A percentile compares a stretch with the other conserved stretches of the same genome.
phyloP scores from a whole-genome alignment of 1,284 basidiomycete genomes.

The Ustilago tritici region DNA sequence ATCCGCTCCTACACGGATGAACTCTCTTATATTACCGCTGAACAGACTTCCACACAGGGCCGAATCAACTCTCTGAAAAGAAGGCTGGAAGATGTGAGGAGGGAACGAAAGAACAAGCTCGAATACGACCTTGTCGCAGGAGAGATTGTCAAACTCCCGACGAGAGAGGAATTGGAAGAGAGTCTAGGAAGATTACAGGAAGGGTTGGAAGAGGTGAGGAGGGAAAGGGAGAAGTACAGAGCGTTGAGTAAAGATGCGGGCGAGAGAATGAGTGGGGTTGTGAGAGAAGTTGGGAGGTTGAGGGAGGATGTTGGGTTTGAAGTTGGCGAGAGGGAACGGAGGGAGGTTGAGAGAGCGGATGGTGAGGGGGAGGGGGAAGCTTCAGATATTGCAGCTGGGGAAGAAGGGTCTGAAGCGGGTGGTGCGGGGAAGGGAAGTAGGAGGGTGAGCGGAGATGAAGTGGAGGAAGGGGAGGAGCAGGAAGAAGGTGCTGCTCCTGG shows the following conservation, averaged over 20 bases:
- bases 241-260: constrained; percentile 24
- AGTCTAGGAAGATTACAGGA: constrained; percentile 27
- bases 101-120: constrained; percentile 58
- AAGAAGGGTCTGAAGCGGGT: constrained; percentile 17
- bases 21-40: constrained; percentile 26
- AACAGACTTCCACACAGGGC: constrained; percentile 36
- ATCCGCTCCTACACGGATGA: constrained; percentile 29
- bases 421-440: background rate
- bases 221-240: constrained; percentile 43
- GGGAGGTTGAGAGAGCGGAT: constrained; percentile 51
- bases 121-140: constrained; percentile 59
- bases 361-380: constrained; percentile 42
- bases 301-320: constrained; percentile 49
- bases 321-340: constrained; percentile 54
- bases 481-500: constrained; percentile 16
- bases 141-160: constrained; percentile 50
- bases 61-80: constrained; percentile 47
- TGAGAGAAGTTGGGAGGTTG: constrained; percentile 20
- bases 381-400: background rate
- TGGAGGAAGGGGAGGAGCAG: constrained; percentile 38
- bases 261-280: constrained; percentile 26
- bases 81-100: constrained; percentile 42
- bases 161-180: constrained; percentile 47
- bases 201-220: constrained; percentile 25
- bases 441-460: constrained; percentile 17